Conservation (phyloP, 2,329 filamentous ascomycete species). For the Massarina eburnea region DNA sequence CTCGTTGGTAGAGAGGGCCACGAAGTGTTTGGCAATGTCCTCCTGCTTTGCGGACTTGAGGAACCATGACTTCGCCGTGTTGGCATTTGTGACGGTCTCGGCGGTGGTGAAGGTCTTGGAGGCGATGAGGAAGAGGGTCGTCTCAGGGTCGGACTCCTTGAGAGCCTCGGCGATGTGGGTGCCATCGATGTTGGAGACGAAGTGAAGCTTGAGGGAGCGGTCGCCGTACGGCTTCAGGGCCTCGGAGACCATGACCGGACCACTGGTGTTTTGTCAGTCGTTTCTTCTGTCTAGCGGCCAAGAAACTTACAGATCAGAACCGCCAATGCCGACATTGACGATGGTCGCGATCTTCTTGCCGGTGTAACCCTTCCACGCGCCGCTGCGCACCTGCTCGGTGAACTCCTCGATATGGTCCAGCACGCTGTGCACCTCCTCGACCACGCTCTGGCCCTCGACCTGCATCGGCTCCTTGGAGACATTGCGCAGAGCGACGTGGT, state of each 20-base stretch:
- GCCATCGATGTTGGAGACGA: conserved; percentile 99
- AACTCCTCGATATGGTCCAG: conserved; percentile 98
- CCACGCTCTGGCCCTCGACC: conserved; percentile 90
- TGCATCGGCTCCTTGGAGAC: conserved; percentile 76
- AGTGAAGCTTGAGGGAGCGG: conserved; percentile 85
- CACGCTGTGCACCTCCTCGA: conserved; percentile 89
- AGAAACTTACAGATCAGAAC: conserved; percentile 87
- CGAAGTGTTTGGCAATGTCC: conserved; percentile 95
- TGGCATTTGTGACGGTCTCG: conserved; percentile 95
- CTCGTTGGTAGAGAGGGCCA: conserved; percentile 95
- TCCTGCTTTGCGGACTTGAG: conserved; percentile 78
- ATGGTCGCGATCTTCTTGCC: conserved; percentile 97
- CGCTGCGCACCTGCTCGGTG: conserved; percentile 89
- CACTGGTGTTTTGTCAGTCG: conserved; percentile 53
- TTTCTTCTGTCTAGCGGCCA: not conserved
- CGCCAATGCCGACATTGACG: conserved; percentile 96
- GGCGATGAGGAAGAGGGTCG: conserved; percentile 96
- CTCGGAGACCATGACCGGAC: conserved; percentile 98
- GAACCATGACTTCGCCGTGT: conserved; percentile 97
- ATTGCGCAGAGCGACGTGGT: conserved; percentile 93
- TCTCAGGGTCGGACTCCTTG: conserved; percentile 86
- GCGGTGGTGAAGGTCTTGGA: conserved; percentile 99
- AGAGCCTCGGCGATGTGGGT: conserved; percentile 97
- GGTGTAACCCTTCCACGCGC: conserved; percentile 94
- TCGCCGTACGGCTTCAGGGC: conserved; percentile 93